Conservation (phyloP, 2,329 filamentous ascomycete genomes). For the Colletotrichum euphorbiae region DNA sequence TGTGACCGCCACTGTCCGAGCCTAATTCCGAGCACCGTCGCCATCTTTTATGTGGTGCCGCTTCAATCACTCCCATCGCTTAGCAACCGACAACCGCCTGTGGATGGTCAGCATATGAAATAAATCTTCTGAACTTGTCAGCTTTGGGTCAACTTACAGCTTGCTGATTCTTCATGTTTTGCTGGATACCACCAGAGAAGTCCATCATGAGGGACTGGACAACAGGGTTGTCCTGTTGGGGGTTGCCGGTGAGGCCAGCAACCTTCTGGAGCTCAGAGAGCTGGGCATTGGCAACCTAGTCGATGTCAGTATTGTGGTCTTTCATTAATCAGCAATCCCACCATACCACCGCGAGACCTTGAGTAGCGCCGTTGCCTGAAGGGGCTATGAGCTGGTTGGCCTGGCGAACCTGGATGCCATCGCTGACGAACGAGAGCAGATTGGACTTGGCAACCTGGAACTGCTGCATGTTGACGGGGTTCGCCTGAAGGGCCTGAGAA, state of each 20-base stretch:
- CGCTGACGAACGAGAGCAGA: conserved; percentile 37
- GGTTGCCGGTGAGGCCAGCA: conserved; percentile 33
- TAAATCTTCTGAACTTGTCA: too few species aligned
- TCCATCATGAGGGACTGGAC: conserved; percentile 33
- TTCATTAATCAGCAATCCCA: fast-evolving
- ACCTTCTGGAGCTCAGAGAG: conserved; percentile 35
- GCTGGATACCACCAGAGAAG: conserved; percentile 38
- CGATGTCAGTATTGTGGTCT: neutral
- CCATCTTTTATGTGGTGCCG: conserved; percentile 11
- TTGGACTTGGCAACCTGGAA: conserved; percentile 40
- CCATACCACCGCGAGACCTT: conserved; percentile 35
- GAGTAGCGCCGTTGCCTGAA: conserved; percentile 25
- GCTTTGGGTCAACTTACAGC: neutral
- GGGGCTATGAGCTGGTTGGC: conserved; percentile 38
- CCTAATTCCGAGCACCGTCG: conserved; percentile 3
- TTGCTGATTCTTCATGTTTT: conserved; percentile 39
- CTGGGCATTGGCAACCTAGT: conserved; percentile 35
- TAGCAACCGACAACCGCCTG: conserved; percentile 31
- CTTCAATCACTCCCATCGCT: neutral
- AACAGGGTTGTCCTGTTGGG: conserved; percentile 25
- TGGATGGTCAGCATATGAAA: neutral
- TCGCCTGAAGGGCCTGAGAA: conserved; percentile 29
- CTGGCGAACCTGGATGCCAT: conserved; percentile 37
- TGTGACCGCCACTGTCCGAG: conserved; percentile 19
- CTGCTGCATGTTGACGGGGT: conserved; percentile 34